Conservation (phyloP, 768 basidiomycete species). For the Collybia sp. region DNA sequence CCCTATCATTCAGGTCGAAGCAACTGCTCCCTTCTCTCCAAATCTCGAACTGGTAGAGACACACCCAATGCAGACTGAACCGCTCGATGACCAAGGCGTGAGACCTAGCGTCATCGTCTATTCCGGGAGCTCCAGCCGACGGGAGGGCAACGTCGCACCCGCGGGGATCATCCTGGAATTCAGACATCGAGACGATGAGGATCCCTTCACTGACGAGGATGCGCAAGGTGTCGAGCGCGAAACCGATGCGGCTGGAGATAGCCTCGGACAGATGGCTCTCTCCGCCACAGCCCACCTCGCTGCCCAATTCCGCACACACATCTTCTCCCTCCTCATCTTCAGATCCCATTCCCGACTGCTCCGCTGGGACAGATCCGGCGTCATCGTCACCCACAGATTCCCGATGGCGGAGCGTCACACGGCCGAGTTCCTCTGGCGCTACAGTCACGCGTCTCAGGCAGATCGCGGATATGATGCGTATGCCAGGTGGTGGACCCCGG, state of each 20-base stretch:
- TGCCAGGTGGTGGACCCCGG: background rate
- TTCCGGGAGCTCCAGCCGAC: too few species aligned
- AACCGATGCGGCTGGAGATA: conserved; percentile 4
- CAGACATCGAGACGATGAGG: too few species aligned
- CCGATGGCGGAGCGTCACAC: background rate
- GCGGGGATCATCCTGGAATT: too few species aligned
- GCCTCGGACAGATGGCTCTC: conserved; percentile 12
- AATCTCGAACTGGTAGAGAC: too few species aligned
- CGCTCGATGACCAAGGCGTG: too few species aligned
- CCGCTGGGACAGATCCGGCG: conserved; percentile 9
- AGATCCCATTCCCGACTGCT: conserved; percentile 3
- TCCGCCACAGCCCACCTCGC: conserved; percentile 12
- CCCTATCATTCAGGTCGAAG: too few species aligned
- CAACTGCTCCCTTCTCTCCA: too few species aligned
- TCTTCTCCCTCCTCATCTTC: conserved; percentile 10
- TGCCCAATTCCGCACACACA: conserved; percentile 12
- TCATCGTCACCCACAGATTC: conserved; percentile 8
- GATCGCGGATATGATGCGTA: conserved; percentile 6
- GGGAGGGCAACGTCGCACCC: too few species aligned
- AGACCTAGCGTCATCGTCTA: too few species aligned
- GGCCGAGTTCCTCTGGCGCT: conserved; percentile 7
- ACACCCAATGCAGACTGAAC: too few species aligned
- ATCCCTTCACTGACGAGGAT: too few species aligned
- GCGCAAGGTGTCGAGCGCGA: background rate
- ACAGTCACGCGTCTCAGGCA: background rate